Percentiles rank a stretch among this genome's conserved stretches.
Evolutionary conservation across 2,329 filamentous ascomycete species (phyloP).

Genomic region (Calycina herbarum): DNA sequence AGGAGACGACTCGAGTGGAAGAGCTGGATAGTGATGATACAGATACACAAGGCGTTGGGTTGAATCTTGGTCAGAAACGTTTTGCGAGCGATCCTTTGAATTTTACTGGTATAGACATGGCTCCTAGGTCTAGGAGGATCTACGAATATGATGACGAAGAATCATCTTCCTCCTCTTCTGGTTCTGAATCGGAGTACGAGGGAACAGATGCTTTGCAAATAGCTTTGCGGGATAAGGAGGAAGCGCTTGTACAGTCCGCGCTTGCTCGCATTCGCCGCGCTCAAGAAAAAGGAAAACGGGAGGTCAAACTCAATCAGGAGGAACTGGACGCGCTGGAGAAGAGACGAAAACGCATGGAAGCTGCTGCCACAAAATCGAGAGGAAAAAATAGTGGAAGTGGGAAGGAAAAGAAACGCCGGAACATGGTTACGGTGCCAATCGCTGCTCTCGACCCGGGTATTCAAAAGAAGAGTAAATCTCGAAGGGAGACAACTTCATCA

Average conservation of each 20-base stretch:
- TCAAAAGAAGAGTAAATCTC: conserved; percentile 35
- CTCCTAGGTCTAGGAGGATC: conserved; percentile 35
- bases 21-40: conserved; percentile 63
- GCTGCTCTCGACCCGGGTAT: conserved; percentile 14
- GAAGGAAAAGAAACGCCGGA: conserved; percentile 32
- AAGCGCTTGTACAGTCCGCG: conserved; percentile 74
- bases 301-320: conserved; percentile 76
- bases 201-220: conserved; percentile 49
- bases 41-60: conserved; percentile 56
- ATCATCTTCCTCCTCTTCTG: conserved; percentile 38
- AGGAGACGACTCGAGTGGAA: conserved; percentile 55
- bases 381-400: conserved; percentile 31
- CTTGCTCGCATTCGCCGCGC: conserved; percentile 78
- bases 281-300: conserved; percentile 70
- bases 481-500: conserved; percentile 33
- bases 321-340: conserved; percentile 81
- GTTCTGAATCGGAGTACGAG: conserved; percentile 52
- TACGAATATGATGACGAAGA: conserved; percentile 46
- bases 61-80: conserved; percentile 48
- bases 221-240: conserved; percentile 65
- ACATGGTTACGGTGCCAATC: conserved; percentile 34
- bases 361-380: conserved; percentile 28
- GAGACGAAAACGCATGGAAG: conserved; percentile 56
- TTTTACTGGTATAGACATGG: conserved; percentile 61
- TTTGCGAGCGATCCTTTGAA: conserved; percentile 60